A percentile compares a stretch with the other conserved stretches of the same genome.
phyloP scores from a whole-genome alignment of 768 basidiomycete species.

The Sporobolomyces roseus region DNA sequence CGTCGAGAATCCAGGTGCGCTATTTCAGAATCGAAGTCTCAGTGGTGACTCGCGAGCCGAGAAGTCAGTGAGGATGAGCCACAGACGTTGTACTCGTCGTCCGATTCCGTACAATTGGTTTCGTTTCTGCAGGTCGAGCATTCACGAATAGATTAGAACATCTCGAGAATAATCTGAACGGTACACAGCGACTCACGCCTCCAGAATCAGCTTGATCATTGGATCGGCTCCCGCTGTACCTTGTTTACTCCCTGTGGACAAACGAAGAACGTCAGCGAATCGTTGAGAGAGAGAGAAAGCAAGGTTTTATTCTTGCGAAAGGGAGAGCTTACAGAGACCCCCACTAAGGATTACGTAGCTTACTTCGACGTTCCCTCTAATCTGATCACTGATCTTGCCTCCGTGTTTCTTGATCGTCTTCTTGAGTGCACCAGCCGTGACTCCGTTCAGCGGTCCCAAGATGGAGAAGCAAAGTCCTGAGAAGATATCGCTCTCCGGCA shows the following conservation, averaged over 20 bases:
- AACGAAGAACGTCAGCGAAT: background rate
- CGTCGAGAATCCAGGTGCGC: background rate
- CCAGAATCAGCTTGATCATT: background rate
- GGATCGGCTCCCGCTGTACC: background rate
- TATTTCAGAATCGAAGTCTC: background rate
- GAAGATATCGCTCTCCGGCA: background rate
- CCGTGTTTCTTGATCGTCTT: constrained; percentile 1
- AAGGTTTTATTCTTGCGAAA: background rate
- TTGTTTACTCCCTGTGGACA: background rate
- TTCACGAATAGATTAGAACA: too few species aligned
- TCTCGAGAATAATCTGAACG: too few species aligned
- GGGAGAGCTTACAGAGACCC: background rate
- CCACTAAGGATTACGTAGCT: background rate
- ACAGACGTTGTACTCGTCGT: background rate
- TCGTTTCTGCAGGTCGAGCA: too few species aligned
- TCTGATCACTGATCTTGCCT: background rate
- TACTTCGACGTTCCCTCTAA: background rate
- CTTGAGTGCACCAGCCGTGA: background rate
- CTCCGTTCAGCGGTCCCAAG: background rate
- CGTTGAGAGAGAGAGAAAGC: too few species aligned
- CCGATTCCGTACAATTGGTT: background rate
- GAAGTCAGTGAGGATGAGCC: too few species aligned
- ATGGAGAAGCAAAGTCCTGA: background rate
- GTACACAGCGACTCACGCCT: too few species aligned
- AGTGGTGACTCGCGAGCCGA: background rate